These are phyloP conservation scores for Tritrichomonas musculus DNA, from an alignment of 208 protist genomes.

Conservation along the genomic window DNA sequence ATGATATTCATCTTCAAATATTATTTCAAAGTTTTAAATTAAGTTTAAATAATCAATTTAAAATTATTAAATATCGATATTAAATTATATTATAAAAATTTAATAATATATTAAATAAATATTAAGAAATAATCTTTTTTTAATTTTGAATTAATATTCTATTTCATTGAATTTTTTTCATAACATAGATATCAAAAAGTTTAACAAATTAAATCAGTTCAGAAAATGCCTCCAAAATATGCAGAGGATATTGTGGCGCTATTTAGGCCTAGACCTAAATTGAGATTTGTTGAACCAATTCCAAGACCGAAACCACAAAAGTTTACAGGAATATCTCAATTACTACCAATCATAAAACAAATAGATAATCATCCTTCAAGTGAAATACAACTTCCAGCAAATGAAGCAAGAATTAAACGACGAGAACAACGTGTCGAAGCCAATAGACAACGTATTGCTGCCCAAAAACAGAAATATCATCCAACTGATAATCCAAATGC, in stretches of 20 bases:
- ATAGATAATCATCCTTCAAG: background rate
- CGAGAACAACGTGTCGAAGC: background rate
- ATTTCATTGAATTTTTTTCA: background rate
- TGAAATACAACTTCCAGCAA: background rate
- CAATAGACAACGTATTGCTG: background rate
- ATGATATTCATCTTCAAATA: no score
- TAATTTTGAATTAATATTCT: background rate
- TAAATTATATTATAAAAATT: no score
- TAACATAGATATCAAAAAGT: background rate
- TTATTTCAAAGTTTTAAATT: no score
- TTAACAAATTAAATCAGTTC: background rate
- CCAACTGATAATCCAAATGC: background rate
- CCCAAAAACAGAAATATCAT: background rate
- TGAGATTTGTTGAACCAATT: background rate
- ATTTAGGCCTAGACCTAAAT: background rate
- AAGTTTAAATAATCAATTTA: no score
- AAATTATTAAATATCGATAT: no score
- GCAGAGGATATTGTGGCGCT: background rate
- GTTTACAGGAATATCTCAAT: background rate
- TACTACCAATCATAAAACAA: background rate
- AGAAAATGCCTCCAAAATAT: constrained; percentile 24
- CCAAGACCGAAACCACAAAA: background rate
- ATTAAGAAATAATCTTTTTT: background rate
- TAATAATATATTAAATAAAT: no score
- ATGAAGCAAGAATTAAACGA: background rate